Evolutionary conservation across 306 rosid genomes (phyloP).

Genomic region (Gillenia trifoliata): DNA sequence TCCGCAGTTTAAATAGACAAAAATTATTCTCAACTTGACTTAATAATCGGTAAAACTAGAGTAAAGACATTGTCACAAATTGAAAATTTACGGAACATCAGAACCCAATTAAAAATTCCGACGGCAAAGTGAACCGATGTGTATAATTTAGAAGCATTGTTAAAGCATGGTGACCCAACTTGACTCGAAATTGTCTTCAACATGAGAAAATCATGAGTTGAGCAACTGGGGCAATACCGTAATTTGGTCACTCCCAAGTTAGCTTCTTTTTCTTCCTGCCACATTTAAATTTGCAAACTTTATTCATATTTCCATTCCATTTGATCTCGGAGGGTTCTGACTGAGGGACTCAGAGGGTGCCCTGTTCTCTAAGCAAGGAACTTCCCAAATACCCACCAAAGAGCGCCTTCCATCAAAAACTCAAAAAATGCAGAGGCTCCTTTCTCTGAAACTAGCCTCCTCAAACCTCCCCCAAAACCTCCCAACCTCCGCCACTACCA

Average conservation of each 20-base stretch:
- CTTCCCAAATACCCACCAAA: not conserved
- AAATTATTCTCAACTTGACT: too few species aligned
- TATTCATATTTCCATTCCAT: not conserved
- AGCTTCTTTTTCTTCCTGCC: not conserved
- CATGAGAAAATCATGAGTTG: not conserved
- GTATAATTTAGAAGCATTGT: too few species aligned
- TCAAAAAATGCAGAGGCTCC: slow-evolving; percentile 46
- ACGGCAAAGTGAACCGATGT: too few species aligned
- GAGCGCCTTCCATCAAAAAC: not conserved
- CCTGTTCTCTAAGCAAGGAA: not conserved
- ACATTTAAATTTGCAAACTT: not conserved
- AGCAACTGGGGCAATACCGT: not conserved
- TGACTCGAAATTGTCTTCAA: not conserved
- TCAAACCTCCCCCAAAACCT: slow-evolving; percentile 21
- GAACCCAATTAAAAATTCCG: too few species aligned
- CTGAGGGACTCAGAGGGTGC: not conserved
- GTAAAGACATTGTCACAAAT: too few species aligned
- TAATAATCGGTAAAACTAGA: too few species aligned
- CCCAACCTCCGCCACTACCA: slow-evolving; percentile 13
- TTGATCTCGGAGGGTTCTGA: too few species aligned
- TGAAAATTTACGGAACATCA: too few species aligned
- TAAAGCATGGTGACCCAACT: too few species aligned
- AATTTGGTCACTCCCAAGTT: not conserved
- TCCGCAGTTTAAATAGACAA: too few species aligned
- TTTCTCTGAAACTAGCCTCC: slow-evolving; percentile 29